Percentiles rank a stretch among this genome's conserved stretches.
Evolutionary conservation across 805 yeast genomes (phyloP).

Genomic region (Candida piceae): DNA sequence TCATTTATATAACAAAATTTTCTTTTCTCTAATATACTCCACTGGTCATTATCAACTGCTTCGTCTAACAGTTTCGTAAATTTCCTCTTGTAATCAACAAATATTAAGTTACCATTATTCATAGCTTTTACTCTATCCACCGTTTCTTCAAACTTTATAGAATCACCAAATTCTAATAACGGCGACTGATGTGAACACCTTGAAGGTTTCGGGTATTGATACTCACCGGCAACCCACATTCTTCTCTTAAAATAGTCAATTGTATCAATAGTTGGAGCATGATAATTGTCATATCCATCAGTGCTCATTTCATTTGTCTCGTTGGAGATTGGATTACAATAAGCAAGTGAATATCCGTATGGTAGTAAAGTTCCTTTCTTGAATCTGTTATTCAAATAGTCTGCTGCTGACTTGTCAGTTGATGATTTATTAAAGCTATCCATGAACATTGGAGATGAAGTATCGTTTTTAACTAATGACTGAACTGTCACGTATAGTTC

Average conservation of each 20-base stretch:
- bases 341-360: slow-evolving; percentile 62
- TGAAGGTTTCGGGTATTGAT: background rate
- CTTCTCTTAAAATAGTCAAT: slow-evolving; percentile 45
- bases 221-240: slow-evolving; percentile 73
- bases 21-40: slow-evolving; percentile 47
- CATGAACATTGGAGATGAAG: slow-evolving; percentile 12
- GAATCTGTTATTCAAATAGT: slow-evolving; percentile 12
- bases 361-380: slow-evolving; percentile 26
- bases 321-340: slow-evolving; percentile 53
- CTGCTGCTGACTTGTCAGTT: background rate
- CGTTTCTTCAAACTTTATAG: slow-evolving; percentile 48
- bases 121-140: slow-evolving; percentile 36
- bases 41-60: slow-evolving; percentile 10
- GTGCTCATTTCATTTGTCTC: slow-evolving; percentile 41
- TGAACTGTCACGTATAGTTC: slow-evolving; percentile 26
- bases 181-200: background rate
- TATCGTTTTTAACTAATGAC: slow-evolving; percentile 14
- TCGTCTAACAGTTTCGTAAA: slow-evolving; percentile 25
- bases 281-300: slow-evolving; percentile 82
- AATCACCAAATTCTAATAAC: slow-evolving; percentile 31
- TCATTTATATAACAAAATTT: slow-evolving; percentile 57
- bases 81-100: slow-evolving; percentile 53
- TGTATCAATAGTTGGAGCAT: slow-evolving; percentile 45
- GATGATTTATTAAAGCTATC: background rate
- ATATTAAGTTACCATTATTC: slow-evolving; percentile 31